Evolutionary conservation across 331 rosid species (phyloP).

Genomic region (Dryas integrifolia): DNA sequence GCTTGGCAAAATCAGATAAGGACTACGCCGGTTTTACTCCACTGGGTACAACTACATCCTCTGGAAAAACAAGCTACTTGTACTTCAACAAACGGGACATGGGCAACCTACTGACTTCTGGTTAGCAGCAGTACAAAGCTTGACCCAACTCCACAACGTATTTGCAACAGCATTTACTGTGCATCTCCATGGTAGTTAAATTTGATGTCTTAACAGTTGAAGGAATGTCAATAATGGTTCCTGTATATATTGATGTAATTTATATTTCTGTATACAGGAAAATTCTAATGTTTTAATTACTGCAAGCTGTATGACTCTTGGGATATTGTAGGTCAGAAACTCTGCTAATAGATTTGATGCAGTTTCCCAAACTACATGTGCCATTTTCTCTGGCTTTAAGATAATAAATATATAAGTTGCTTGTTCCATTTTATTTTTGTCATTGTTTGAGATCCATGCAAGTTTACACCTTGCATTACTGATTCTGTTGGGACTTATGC

Average conservation of each 20-base stretch:
- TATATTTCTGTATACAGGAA: not conserved
- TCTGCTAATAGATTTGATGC: not conserved
- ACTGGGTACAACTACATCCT: constrained; percentile 34
- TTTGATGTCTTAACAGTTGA: not conserved
- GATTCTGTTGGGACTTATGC: not conserved
- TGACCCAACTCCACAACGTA: not conserved
- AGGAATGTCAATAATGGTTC: constrained; percentile 1
- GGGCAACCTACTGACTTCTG: constrained; percentile 13
- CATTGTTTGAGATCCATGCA: not conserved
- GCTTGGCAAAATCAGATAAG: constrained; percentile 46
- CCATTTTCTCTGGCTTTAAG: not conserved
- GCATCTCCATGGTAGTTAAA: not conserved
- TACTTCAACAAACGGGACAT: constrained; percentile 44
- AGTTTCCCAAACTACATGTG: not conserved
- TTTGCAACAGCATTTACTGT: not conserved
- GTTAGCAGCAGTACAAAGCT: constrained; percentile 3
- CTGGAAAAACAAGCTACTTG: constrained; percentile 40
- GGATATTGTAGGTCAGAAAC: too few species aligned
- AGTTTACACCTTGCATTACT: too few species aligned
- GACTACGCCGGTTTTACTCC: constrained; percentile 58
- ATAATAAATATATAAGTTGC: not conserved
- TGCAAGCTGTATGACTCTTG: too few species aligned
- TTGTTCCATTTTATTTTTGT: not conserved
- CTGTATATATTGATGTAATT: not conserved
- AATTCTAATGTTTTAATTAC: not conserved